Base-by-base conservation (phyloP, 2,329 filamentous ascomycete genomes). In the Celoporthe dispersa region DNA sequence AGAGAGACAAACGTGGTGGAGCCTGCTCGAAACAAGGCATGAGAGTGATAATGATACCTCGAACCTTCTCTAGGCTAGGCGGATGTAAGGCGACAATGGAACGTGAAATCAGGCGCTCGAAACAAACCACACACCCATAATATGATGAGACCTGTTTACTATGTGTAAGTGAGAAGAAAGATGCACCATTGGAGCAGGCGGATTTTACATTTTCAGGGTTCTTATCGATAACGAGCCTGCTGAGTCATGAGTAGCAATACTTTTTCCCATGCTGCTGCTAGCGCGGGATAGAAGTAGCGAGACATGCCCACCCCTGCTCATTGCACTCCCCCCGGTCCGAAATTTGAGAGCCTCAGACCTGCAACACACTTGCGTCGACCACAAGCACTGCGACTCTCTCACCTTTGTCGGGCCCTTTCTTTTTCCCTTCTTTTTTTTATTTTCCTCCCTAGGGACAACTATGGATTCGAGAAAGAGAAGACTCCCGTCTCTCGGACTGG, bases 381-480 rank as follows among this genome's bases (percentile, higher is more conserved):
- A 22, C 5, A 16, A 59, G 25, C 55, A 35, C 6, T 33, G 16
- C 28, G 25, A 19, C 28, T 33, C 4, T 60, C 53, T 35, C 19
- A 19, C 11, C 41, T 33, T 16, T 25, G 65, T 19, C 51, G 11
- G 37, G n/a, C 35, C 35, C 35, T 35, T 1, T 35, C 35, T 35
- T 3, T 41, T 22, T n/a, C 5, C 44, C 16, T 44, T 44, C 5
- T 3, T 48, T 9, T 48, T 48, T 48, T 48, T 9, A n/a, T n/a
- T 8, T 48, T 44, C 8, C 16, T 22, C 6, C 44, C 3, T 48
- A n/a, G 22, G 35, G 37, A 16, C 39, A 6, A 73, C 31, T 33
- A 82, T 83, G 81, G 73, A 79, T 0, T 72, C 77, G 0, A 80
- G 81, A 70, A 80, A 81, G 73, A 80, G 86, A 55, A 86, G 84